Conservation (phyloP, 208 protist genomes). For the Trypanosoma melophagium region DNA sequence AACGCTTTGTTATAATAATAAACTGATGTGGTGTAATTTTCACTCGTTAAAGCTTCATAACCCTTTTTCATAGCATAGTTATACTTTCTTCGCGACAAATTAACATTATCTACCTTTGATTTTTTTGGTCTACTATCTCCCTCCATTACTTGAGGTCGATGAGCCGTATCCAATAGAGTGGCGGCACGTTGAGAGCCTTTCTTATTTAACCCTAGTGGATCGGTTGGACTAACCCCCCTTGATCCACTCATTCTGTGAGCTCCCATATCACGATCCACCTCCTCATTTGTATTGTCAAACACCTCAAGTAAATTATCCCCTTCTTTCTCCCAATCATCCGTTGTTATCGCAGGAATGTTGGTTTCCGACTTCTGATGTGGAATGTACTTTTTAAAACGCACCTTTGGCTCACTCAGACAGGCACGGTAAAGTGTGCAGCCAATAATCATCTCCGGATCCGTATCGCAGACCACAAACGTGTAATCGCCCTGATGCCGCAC, state of each 20-base stretch:
- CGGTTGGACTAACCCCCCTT: neutral
- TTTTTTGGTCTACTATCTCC: neutral
- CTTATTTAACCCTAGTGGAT: neutral
- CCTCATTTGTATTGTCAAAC: conserved; percentile 3
- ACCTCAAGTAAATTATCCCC: conserved; percentile 15
- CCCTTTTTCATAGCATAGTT: conserved; percentile 56
- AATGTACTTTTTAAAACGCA: conserved; percentile 71
- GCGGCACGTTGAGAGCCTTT: too few relatives aligned
- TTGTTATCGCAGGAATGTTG: neutral
- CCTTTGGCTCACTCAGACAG: conserved; percentile 78
- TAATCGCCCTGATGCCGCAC: conserved; percentile 77
- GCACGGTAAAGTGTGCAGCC: conserved; percentile 84
- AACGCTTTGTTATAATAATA: conserved; percentile 71
- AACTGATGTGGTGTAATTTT: conserved; percentile 61
- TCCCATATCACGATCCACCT: neutral
- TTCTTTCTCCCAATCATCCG: neutral
- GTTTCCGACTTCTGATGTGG: conserved; percentile 4
- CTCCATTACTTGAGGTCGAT: neutral
- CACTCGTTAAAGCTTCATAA: conserved; percentile 48
- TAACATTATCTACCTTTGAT: neutral
- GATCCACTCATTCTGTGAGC: too few relatives aligned
- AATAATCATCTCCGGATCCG: conserved; percentile 53
- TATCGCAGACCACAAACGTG: conserved; percentile 75
- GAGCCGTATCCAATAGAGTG: too few relatives aligned
- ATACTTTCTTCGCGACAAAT: conserved; percentile 16